phyloP scores from a whole-genome alignment of 257 asterid species.

The Solanum corneliomulleri region DNA sequence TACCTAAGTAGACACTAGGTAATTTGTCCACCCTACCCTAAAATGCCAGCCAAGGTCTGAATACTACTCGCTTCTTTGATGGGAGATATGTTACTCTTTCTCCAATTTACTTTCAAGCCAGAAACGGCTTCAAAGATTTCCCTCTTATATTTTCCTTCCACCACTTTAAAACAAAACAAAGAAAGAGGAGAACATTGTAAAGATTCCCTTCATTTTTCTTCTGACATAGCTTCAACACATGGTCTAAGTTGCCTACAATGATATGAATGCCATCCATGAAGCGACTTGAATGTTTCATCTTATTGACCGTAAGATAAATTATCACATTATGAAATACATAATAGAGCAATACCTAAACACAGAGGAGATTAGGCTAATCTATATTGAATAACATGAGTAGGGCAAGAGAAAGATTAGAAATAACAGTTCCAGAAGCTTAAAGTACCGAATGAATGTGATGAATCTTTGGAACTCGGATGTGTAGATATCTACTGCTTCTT shows the following conservation, averaged over 20 bases:
- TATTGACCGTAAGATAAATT: background rate
- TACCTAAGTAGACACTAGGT: background rate
- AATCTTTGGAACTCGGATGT: conserved; percentile 75
- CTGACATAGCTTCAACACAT: background rate
- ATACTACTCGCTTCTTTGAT: background rate
- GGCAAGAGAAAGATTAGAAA: background rate
- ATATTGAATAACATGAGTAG: background rate
- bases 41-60: background rate
- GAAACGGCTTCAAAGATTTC: background rate
- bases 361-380: background rate
- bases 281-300: background rate
- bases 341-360: background rate
- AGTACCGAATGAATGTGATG: conserved; percentile 72
- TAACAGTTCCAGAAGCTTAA: background rate
- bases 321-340: background rate
- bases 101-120: background rate
- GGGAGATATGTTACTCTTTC: background rate
- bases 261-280: background rate
- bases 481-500: conserved; percentile 62
- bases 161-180: background rate
- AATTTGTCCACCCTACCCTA: background rate
- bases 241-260: background rate
- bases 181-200: background rate
- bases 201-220: background rate
- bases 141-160: background rate